Base-by-base conservation (phyloP, 768 basidiomycete genomes). In the Macrolepiota albuminosa region DNA sequence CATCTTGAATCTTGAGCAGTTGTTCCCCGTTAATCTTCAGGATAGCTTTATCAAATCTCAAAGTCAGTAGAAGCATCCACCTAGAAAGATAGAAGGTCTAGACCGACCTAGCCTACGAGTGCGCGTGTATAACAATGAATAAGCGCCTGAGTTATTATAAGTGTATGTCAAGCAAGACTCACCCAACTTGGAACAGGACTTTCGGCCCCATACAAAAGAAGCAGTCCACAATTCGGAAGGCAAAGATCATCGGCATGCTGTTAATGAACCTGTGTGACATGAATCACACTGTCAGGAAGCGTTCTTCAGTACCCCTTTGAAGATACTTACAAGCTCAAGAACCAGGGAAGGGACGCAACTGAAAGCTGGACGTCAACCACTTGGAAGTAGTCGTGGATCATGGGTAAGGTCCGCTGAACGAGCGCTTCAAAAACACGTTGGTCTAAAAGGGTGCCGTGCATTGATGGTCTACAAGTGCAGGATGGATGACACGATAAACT, bases 161-260 rank as follows among this genome's bases (percentile, higher is more conserved):
- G 18, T 29, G 8, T 9, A 18, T 34, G 55, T 48, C 16, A 59
- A 50, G 50, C 6, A 40, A 39, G 29, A 75, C 89, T 72, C 71
- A 95, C 93, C 95, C 96, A 56, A 99, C 93, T 84, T 99, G 97
- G 78, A 99, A 99, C 45, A 99, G 76, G 1, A 99, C 97, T 67
- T 96, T 98, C 0, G 95, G 93, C 0, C 97, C 97, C 96, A 99
- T 98, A 66, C 94, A 95, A 76, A 98, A 89, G 78, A 98, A 95
- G 71, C 95, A 98, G 70, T 98, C 95, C 2, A 95, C 93, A 69
- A 97, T 92, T 36, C 97, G 86, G 79, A 97, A 99, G 0, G 96
- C 96, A 68, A 98, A 99, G 45, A 99, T 87, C 84, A 98, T 89
- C 1, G 95, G 92, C 92, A 95, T 93, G 69, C 89, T 92, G 73